Evolutionary conservation across 306 rosid species (phyloP).

Genomic region (Malus sylvestris): DNA sequence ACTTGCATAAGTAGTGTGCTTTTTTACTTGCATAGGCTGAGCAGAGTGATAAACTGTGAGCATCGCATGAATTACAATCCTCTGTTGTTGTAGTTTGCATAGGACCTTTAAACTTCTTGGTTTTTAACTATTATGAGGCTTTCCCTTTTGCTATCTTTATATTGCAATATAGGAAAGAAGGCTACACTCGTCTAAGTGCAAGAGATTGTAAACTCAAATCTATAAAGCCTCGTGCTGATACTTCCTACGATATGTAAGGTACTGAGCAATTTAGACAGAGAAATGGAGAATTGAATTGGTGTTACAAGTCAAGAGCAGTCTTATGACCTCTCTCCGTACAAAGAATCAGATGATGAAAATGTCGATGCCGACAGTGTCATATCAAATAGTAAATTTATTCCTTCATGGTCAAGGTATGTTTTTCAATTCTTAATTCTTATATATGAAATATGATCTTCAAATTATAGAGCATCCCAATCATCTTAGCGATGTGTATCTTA

Average conservation of each 20-base stretch:
- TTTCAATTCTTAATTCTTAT: not conserved
- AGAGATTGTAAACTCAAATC: not conserved
- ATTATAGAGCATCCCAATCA: not conserved
- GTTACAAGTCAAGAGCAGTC: conserved; percentile 44
- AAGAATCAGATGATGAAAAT: conserved; percentile 80
- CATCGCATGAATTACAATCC: too few species aligned
- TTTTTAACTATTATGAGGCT: not conserved
- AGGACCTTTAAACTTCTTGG: not conserved
- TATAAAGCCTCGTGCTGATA: conserved; percentile 13
- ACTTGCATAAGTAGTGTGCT: too few species aligned
- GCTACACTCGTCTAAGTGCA: not conserved
- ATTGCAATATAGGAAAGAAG: not conserved
- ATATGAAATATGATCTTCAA: not conserved
- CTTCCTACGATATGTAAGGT: conserved; percentile 29
- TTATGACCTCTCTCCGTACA: conserved; percentile 83
- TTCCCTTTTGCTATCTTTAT: too few species aligned
- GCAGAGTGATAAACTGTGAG: too few species aligned
- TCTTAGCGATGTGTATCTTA: not conserved
- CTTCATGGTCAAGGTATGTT: conserved; percentile 87
- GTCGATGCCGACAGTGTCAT: conserved; percentile 37
- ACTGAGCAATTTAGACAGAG: conserved; percentile 25
- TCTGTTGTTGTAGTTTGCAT: too few species aligned
- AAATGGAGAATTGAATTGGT: conserved; percentile 11
- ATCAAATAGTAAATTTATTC: conserved; percentile 54
- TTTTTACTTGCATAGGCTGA: too few species aligned